These are phyloP conservation scores for Stagonosporopsis rhizophila DNA, from an alignment of 2,329 filamentous ascomycete species.

Conservation along the genomic window DNA sequence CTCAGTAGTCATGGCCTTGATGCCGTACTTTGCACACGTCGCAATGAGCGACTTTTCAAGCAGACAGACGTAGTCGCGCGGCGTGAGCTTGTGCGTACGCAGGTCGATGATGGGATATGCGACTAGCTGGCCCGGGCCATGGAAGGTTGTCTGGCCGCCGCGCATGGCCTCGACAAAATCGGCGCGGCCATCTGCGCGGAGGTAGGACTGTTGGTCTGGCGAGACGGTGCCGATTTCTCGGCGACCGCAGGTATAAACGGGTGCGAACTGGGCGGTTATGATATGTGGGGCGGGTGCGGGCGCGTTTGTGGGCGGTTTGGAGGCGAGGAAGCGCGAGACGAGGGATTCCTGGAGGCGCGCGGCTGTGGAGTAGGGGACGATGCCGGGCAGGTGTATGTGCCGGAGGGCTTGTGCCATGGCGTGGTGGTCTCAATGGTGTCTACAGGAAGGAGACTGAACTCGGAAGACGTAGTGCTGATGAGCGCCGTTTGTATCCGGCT, in stretches of 20 bases:
- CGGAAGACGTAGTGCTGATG: constrained; percentile 2
- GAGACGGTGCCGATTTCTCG: constrained; percentile 69
- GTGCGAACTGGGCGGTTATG: constrained; percentile 80
- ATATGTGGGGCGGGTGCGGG: constrained; percentile 68
- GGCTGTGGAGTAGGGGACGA: constrained; percentile 63
- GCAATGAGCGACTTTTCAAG: constrained; percentile 79
- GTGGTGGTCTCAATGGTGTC: neutral
- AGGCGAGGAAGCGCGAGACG: constrained; percentile 64
- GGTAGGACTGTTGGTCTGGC: constrained; percentile 52
- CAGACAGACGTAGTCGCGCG: constrained; percentile 77
- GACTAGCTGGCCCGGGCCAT: constrained; percentile 90
- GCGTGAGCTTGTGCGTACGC: constrained; percentile 69
- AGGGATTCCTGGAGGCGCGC: constrained; percentile 64
- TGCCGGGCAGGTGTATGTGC: constrained; percentile 65
- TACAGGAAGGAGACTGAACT: neutral
- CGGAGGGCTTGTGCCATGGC: constrained; percentile 49
- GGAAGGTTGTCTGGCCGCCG: constrained; percentile 92
- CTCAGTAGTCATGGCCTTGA: constrained; percentile 69
- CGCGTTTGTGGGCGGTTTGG: constrained; percentile 60
- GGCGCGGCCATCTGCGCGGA: constrained; percentile 56
- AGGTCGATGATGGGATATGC: constrained; percentile 94
- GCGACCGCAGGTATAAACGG: constrained; percentile 89
- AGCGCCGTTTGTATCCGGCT: neutral
- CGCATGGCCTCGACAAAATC: constrained; percentile 75
- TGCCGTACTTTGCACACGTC: constrained; percentile 65